Evolutionary conservation across 176 grass and related monocot species (phyloP).

Genomic region (Eremochloa ophiuroides): DNA sequence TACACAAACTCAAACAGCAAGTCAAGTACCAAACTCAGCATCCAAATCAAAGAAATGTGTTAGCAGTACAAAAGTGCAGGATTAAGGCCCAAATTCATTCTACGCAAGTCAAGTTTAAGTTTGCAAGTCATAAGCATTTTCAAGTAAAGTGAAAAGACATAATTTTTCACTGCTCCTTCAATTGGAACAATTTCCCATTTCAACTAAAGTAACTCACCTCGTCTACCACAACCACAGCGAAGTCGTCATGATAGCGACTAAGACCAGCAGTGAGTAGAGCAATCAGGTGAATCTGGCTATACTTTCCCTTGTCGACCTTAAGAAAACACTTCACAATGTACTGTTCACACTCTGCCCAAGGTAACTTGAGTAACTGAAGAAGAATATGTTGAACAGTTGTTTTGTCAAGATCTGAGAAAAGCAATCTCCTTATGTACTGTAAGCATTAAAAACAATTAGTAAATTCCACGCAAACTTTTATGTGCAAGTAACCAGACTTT

Average conservation of each 20-base stretch:
- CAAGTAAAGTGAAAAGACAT: background rate
- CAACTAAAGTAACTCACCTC: constrained; percentile 55
- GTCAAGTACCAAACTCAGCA: background rate
- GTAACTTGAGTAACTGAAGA: constrained; percentile 87
- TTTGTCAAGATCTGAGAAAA: constrained; percentile 98
- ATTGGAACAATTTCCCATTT: background rate
- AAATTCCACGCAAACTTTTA: background rate
- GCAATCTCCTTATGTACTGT: constrained; percentile 90
- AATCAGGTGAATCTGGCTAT: constrained; percentile 86
- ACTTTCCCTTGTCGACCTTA: constrained; percentile 98
- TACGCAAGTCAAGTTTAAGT: no score
- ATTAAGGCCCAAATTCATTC: constrained; percentile 6
- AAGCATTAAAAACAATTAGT: background rate
- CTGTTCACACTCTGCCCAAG: constrained; percentile 83
- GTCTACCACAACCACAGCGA: constrained; percentile 77
- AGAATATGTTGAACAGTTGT: constrained; percentile 75
- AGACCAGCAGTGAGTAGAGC: constrained; percentile 90
- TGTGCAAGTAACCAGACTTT: background rate
- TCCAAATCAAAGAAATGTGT: constrained; percentile 12
- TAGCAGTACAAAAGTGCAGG: background rate
- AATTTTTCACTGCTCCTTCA: background rate
- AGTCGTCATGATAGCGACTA: constrained; percentile 76
- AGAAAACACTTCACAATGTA: constrained; percentile 95
- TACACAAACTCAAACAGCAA: background rate
- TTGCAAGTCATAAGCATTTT: background rate